phyloP scores from a whole-genome alignment of 2,329 filamentous ascomycete species.

The Arachnopeziza araneosa region DNA sequence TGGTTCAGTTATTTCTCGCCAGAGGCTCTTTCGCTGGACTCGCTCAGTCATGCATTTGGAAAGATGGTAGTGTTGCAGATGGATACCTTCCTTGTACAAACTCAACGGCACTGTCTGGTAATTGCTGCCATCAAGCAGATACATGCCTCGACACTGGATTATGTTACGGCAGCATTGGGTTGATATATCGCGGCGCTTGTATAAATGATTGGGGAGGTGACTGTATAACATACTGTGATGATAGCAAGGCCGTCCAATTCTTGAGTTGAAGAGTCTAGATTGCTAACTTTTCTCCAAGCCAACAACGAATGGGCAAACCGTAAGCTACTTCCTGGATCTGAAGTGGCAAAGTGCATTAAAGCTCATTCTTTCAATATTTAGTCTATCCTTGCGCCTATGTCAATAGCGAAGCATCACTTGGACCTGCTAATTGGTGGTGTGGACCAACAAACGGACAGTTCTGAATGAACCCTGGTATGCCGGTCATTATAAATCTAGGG shows the following conservation, averaged over 20 bases:
- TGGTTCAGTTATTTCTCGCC: too few species aligned
- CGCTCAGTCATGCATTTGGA: slow-evolving; percentile 9
- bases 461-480: too few species aligned
- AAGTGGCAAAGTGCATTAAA: not conserved
- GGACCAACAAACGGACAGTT: not conserved
- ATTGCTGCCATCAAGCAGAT: slow-evolving; percentile 7
- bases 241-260: not conserved
- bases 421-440: not conserved
- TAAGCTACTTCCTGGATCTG: not conserved
- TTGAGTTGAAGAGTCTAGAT: not conserved
- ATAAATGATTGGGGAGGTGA: slow-evolving; percentile 9
- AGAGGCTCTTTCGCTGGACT: not conserved
- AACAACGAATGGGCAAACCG: slow-evolving; percentile 3
- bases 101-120: slow-evolving; percentile 5
- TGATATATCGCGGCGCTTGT: slow-evolving; percentile 9
- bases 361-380: not conserved
- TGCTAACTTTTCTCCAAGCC: not conserved
- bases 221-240: slow-evolving; percentile 9
- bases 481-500: too few species aligned
- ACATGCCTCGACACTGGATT: slow-evolving; percentile 4
- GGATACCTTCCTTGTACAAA: slow-evolving; percentile 7
- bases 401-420: not conserved
- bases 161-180: slow-evolving; percentile 2
- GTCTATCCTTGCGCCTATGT: not conserved
- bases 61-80: slow-evolving; percentile 3